Percentiles rank a stretch among this genome's conserved stretches.
These are phyloP conservation scores for Ophiosphaerella narmari DNA, from an alignment of 2,329 filamentous ascomycete genomes.

Conservation along the genomic window DNA sequence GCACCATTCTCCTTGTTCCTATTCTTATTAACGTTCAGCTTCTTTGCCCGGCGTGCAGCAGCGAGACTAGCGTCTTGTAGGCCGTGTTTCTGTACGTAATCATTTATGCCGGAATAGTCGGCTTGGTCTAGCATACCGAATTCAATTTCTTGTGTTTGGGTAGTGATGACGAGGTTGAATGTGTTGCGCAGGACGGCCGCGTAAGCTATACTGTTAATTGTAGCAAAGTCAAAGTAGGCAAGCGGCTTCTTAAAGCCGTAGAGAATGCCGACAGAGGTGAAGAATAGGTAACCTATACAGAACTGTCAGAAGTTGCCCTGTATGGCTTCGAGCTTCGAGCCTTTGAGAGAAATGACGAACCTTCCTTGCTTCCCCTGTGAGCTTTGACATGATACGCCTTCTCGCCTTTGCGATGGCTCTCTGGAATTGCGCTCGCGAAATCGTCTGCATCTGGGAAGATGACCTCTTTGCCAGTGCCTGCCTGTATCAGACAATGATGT, in stretches of 20 bases:
- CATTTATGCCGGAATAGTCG: slow-evolving; percentile 65
- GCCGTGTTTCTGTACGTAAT: slow-evolving; percentile 64
- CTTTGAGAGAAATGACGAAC: slow-evolving; percentile 42
- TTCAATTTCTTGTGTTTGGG: slow-evolving; percentile 61
- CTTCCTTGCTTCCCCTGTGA: slow-evolving; percentile 68
- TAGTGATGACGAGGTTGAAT: slow-evolving; percentile 66
- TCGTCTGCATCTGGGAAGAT: slow-evolving; percentile 60
- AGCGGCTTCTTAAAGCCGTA: slow-evolving; percentile 71
- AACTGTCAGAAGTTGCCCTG: slow-evolving; percentile 12
- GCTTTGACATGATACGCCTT: slow-evolving; percentile 68
- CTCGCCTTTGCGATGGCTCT: slow-evolving; percentile 66
- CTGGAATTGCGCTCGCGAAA: slow-evolving; percentile 64
- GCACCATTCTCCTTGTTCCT: slow-evolving; percentile 32
- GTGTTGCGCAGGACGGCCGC: slow-evolving; percentile 68
- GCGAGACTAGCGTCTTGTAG: slow-evolving; percentile 68
- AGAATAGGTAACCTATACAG: slow-evolving; percentile 64
- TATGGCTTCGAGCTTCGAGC: too few relatives aligned
- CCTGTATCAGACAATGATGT: slow-evolving; percentile 46
- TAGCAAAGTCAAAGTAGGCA: slow-evolving; percentile 64
- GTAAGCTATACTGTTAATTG: slow-evolving; percentile 65
- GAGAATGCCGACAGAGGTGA: slow-evolving; percentile 64
- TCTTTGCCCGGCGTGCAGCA: slow-evolving; percentile 63
- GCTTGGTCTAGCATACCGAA: slow-evolving; percentile 70
- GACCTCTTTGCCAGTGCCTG: slow-evolving; percentile 54
- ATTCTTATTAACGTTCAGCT: slow-evolving; percentile 57